Conservation (phyloP, 306 rosid species). For the Erythrophleum fordii region DNA sequence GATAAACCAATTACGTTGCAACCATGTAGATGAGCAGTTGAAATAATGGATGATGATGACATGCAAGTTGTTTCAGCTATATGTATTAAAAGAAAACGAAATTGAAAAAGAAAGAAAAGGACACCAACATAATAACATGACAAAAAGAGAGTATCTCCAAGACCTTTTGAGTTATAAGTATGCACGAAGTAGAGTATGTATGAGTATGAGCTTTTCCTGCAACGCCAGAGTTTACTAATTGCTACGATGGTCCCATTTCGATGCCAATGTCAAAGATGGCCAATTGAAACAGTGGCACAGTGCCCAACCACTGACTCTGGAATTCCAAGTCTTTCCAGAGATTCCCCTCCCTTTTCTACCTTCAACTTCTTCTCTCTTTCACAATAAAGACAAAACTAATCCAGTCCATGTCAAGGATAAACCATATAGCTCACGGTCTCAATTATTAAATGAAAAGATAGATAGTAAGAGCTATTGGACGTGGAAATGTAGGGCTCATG, state of each 20-base stretch:
- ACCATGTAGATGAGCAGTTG: conserved; percentile 28
- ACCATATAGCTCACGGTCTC: not conserved
- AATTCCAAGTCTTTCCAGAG: conserved; percentile 32
- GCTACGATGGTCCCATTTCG: conserved; percentile 46
- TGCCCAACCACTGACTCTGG: conserved; percentile 41
- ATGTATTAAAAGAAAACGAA: conserved; percentile 20
- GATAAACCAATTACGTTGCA: conserved; percentile 21
- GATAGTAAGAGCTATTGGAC: not conserved
- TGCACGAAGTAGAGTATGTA: conserved; percentile 25
- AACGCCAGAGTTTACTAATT: not conserved
- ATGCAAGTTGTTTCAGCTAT: conserved; percentile 18
- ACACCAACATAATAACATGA: conserved; percentile 26
- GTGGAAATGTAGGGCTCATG: not conserved
- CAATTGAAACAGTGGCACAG: conserved; percentile 27
- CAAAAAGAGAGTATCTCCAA: conserved; percentile 20
- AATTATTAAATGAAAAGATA: not conserved
- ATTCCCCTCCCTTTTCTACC: conserved; percentile 27
- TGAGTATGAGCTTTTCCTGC: conserved; percentile 38
- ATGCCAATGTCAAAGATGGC: conserved; percentile 50
- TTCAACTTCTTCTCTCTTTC: conserved; percentile 29
- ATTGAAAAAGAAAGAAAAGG: conserved; percentile 38
- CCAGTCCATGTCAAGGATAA: not conserved
- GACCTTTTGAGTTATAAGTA: not conserved
- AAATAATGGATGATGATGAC: conserved; percentile 31
- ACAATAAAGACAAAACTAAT: conserved; percentile 3